These are phyloP conservation scores for Hondaea fermentalgiana DNA, from an alignment of 108 stramenopile species.

Conservation along the genomic window DNA sequence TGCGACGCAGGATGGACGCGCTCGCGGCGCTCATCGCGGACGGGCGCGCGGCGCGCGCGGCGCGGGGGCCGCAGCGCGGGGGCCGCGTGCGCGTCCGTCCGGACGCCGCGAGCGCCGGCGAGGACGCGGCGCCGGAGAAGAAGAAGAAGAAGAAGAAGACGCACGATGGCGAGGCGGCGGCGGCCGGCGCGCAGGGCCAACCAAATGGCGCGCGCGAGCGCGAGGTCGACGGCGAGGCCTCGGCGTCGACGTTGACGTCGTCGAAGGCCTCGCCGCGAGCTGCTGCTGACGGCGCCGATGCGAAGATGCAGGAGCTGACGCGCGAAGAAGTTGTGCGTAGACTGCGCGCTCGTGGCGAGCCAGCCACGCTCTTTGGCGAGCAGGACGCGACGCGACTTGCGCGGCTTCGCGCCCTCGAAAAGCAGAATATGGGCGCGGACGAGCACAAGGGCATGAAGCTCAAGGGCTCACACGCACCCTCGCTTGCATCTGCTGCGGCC, in stretches of 20 bases:
- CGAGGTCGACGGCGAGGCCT: too few relatives aligned
- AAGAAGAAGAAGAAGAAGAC: too few relatives aligned
- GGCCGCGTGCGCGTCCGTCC: neutral
- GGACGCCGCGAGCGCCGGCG: too few relatives aligned
- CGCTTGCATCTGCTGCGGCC: too few relatives aligned
- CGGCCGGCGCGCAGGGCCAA: too few relatives aligned
- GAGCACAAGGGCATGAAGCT: neutral
- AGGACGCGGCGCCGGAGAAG: too few relatives aligned
- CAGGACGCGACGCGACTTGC: neutral
- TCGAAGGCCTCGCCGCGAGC: too few relatives aligned
- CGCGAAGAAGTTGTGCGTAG: neutral
- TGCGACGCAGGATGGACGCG: neutral
- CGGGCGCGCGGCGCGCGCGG: neutral
- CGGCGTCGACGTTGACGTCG: too few relatives aligned
- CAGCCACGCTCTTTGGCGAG: neutral
- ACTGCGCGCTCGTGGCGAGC: neutral
- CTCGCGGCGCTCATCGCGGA: neutral
- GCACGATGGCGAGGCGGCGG: too few relatives aligned
- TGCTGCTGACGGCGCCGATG: neutral
- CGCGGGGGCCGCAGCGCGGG: neutral
- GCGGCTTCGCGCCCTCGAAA: neutral
- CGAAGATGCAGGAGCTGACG: neutral
- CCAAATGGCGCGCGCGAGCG: too few relatives aligned
- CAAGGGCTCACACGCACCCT: neutral
- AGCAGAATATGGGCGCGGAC: neutral